These are phyloP conservation scores for Calocera cornea DNA, from an alignment of 768 basidiomycete genomes.

Conservation along the genomic window DNA sequence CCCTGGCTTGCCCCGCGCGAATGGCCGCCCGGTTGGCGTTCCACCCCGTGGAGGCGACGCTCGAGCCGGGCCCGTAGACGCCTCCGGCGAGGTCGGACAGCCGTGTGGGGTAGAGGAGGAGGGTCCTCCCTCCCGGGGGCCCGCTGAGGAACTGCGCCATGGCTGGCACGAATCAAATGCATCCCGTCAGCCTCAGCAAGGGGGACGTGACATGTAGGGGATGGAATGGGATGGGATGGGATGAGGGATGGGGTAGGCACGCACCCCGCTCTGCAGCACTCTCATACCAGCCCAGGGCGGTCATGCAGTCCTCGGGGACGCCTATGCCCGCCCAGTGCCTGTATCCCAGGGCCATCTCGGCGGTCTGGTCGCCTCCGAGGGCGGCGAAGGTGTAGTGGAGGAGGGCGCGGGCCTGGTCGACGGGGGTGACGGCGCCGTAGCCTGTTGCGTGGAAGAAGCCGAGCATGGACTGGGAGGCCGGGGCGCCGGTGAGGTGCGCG, in stretches of 20 bases:
- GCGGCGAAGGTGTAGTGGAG: slow-evolving; percentile 91
- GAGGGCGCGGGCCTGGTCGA: slow-evolving; percentile 51
- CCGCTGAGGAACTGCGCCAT: slow-evolving; percentile 71
- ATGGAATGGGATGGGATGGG: too few relatives aligned
- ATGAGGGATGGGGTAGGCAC: too few relatives aligned
- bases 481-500: slow-evolving; percentile 59
- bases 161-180: too few relatives aligned
- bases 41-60: slow-evolving; percentile 75
- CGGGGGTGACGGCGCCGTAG: slow-evolving; percentile 32
- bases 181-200: too few relatives aligned
- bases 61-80: slow-evolving; percentile 88
- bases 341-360: slow-evolving; percentile 88
- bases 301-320: slow-evolving; percentile 69
- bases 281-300: slow-evolving; percentile 81
- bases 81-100: slow-evolving; percentile 86
- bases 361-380: slow-evolving; percentile 70
- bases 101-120: slow-evolving; percentile 67
- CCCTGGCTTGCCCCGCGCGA: slow-evolving; percentile 66
- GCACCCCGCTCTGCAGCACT: slow-evolving; percentile 78
- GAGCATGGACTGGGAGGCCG: slow-evolving; percentile 70
- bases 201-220: too few relatives aligned
- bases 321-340: slow-evolving; percentile 95
- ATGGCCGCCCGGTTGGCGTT: slow-evolving; percentile 63
- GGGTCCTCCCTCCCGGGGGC: slow-evolving; percentile 77
- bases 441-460: slow-evolving; percentile 87